Evolutionary conservation across 768 basidiomycete species (phyloP).

Genomic region (Tulasnella sp.): DNA sequence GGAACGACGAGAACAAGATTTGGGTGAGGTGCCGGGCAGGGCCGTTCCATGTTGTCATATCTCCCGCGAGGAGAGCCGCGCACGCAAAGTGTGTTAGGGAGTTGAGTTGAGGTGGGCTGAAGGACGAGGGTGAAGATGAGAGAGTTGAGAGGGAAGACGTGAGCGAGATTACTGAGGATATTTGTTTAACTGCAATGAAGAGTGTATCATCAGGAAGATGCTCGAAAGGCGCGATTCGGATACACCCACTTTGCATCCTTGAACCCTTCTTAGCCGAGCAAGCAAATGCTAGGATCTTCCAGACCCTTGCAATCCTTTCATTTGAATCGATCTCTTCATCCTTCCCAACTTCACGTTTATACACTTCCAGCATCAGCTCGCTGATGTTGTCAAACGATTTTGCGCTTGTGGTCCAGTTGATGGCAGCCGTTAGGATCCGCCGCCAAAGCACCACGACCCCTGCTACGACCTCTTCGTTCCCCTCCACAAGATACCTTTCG

Average conservation of each 20-base stretch:
- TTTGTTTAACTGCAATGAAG: constrained; percentile 39
- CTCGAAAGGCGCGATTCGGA: not conserved
- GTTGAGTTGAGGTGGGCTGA: not conserved
- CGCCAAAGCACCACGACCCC: constrained; percentile 57
- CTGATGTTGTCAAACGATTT: constrained; percentile 60
- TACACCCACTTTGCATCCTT: constrained; percentile 56
- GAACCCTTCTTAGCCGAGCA: constrained; percentile 69
- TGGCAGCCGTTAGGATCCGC: constrained; percentile 70
- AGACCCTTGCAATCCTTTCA: constrained; percentile 28
- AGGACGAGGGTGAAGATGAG: not conserved
- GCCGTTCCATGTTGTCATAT: constrained; percentile 48
- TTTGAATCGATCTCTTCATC: not conserved
- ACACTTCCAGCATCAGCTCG: constrained; percentile 48
- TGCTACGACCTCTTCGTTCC: constrained; percentile 39
- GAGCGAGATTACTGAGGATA: constrained; percentile 32
- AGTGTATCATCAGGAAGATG: constrained; percentile 22
- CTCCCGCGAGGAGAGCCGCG: constrained; percentile 44
- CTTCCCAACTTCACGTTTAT: not conserved
- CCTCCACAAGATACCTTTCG: constrained; percentile 44
- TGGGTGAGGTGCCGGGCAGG: constrained; percentile 56
- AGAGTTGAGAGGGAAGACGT: constrained; percentile 37
- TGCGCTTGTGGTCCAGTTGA: constrained; percentile 74
- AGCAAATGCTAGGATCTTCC: constrained; percentile 53
- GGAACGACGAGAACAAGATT: constrained; percentile 43
- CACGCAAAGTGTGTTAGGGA: not conserved